Percentiles rank a stretch among this genome's conserved stretches.
Conservation (phyloP, 345 rosid genomes). For the Gossypium ekmanianum region DNA sequence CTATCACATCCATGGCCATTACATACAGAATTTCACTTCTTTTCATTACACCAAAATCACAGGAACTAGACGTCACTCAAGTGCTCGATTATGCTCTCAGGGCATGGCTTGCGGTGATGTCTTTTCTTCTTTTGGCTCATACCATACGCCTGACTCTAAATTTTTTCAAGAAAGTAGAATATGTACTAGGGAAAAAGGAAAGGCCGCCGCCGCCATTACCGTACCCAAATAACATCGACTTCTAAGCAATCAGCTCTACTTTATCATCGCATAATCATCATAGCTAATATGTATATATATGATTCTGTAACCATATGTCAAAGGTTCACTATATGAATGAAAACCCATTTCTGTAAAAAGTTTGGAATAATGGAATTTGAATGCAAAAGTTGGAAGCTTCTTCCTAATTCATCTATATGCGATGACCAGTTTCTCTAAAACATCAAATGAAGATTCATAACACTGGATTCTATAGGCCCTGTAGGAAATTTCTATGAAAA, state of each 20-base stretch:
- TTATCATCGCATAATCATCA: too few relatives aligned
- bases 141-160: neutral
- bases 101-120: conserved; percentile 5
- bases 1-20: conserved; percentile 18
- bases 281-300: too few relatives aligned
- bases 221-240: neutral
- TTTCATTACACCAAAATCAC: neutral
- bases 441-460: too few relatives aligned
- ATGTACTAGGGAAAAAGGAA: neutral
- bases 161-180: conserved; percentile 4
- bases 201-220: neutral
- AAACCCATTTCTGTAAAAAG: neutral
- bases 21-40: conserved; percentile 14
- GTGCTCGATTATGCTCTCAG: neutral
- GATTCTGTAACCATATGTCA: neutral
- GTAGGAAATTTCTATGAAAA: neutral
- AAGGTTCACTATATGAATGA: neutral
- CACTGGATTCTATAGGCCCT: too few relatives aligned
- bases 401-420: too few relatives aligned
- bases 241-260: neutral
- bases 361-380: too few relatives aligned
- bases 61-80: neutral
- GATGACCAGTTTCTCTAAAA: neutral
- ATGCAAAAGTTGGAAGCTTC: too few relatives aligned
- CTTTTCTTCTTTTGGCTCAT: neutral